These are phyloP conservation scores for Clavispora carvajalis DNA, from an alignment of 805 yeast genomes.

Conservation along the genomic window DNA sequence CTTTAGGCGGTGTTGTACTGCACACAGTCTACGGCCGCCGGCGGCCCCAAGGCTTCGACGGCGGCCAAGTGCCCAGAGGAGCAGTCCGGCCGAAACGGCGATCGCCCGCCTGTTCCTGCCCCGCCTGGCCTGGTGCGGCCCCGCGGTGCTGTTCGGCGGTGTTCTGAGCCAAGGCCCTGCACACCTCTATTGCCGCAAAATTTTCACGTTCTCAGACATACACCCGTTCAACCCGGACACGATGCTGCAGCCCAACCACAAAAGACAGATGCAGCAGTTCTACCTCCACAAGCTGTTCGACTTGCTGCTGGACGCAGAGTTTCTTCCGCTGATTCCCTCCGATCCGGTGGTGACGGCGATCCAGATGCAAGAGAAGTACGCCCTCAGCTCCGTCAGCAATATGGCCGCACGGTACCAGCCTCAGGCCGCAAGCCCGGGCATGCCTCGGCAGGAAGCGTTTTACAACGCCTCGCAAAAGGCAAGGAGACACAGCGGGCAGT, in stretches of 20 bases:
- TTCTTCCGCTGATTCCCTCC: conserved; percentile 30
- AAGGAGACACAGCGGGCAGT: conserved; percentile 14
- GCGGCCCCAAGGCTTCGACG: no score
- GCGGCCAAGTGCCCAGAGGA: no score
- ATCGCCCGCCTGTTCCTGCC: no score
- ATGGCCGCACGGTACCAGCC: conserved; percentile 7
- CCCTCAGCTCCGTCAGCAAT: conserved; percentile 1
- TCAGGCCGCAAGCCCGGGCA: conserved; percentile 2
- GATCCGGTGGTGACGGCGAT: conserved; percentile 14
- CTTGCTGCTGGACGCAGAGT: conserved; percentile 65
- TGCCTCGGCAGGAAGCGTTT: conserved; percentile 8
- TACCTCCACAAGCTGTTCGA: conserved; percentile 67
- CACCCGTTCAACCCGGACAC: conserved; percentile 4
- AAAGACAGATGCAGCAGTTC: conserved; percentile 25
- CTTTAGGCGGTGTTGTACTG: no score
- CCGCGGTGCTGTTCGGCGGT: no score
- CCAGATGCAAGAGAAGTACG: conserved; percentile 10
- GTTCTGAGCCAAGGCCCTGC: conserved; percentile 5
- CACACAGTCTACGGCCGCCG: no score
- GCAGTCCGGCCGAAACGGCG: no score
- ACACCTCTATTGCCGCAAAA: conserved; percentile 19
- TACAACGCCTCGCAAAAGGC: conserved; percentile 7
- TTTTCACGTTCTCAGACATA: conserved; percentile 12
- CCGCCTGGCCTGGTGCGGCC: no score
- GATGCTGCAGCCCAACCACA: conserved; percentile 19